Evolutionary conservation across 352 stramenopile species (phyloP).

Genomic region (Globisporangium carolinianum): DNA sequence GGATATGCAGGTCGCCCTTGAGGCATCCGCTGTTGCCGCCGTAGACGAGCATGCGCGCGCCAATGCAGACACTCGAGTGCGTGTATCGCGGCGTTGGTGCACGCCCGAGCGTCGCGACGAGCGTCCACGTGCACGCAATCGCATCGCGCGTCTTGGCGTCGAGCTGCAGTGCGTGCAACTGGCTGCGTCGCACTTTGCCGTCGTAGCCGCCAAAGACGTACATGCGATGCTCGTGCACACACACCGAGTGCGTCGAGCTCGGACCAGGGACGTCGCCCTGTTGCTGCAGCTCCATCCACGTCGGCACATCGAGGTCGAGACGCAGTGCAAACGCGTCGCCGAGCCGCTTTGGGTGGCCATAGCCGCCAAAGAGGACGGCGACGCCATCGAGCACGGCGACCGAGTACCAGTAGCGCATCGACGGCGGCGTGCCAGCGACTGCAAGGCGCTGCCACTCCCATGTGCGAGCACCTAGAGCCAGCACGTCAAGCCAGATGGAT

Average conservation of each 20-base stretch:
- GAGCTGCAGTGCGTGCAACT: constrained; percentile 40
- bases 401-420: constrained; percentile 64
- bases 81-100: constrained; percentile 41
- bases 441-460: constrained; percentile 49
- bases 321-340: constrained; percentile 48
- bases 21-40: constrained; percentile 52
- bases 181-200: constrained; percentile 41
- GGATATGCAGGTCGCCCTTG: constrained; percentile 45
- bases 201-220: constrained; percentile 62
- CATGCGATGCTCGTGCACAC: constrained; percentile 39
- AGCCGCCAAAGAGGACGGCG: constrained; percentile 46
- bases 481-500: not conserved
- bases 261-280: constrained; percentile 34
- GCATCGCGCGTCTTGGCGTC: constrained; percentile 20
- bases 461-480: constrained; percentile 21
- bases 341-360: constrained; percentile 41
- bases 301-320: constrained; percentile 34
- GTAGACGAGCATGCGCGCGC: constrained; percentile 44
- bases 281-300: constrained; percentile 39
- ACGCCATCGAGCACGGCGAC: constrained; percentile 31
- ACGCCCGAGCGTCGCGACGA: constrained; percentile 28
- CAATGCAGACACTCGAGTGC: constrained; percentile 37
- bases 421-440: constrained; percentile 32
- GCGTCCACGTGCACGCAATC: constrained; percentile 35
- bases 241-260: constrained; percentile 48